phyloP scores from a whole-genome alignment of 129 eudicot genomes.

The Artemisia argyi region DNA sequence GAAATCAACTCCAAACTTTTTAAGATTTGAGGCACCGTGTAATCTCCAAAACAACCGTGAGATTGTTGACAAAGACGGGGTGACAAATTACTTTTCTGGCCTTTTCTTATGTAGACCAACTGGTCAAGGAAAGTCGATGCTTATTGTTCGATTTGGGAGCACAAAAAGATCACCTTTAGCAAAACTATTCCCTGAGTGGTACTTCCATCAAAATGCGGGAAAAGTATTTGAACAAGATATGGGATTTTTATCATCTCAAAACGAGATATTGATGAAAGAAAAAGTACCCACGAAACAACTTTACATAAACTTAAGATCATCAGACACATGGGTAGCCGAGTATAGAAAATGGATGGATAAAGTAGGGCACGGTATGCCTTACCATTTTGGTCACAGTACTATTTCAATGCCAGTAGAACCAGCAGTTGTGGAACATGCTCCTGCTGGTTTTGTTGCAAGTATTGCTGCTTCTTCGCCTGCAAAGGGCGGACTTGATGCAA shows the following conservation, averaged over 20 bases:
- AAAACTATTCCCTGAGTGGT: slow-evolving; percentile 75
- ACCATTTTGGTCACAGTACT: slow-evolving; percentile 78
- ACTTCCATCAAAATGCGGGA: slow-evolving; percentile 85
- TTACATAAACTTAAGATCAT: slow-evolving; percentile 74
- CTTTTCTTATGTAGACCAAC: slow-evolving; percentile 87
- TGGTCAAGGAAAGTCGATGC: slow-evolving; percentile 93
- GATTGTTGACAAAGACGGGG: slow-evolving; percentile 66
- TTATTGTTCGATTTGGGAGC: slow-evolving; percentile 82
- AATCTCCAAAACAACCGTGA: slow-evolving; percentile 80
- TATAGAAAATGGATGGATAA: slow-evolving; percentile 98
- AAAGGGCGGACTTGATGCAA: slow-evolving; percentile 75
- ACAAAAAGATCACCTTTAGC: slow-evolving; percentile 63
- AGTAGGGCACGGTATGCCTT: slow-evolving; percentile 99
- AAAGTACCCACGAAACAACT: slow-evolving; percentile 71
- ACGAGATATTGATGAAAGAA: slow-evolving; percentile 70
- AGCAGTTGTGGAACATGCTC: slow-evolving; percentile 96
- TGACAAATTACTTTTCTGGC: slow-evolving; percentile 64
- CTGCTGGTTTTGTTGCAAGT: slow-evolving; percentile 73
- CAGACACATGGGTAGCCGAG: slow-evolving; percentile 88
- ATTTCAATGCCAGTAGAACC: slow-evolving; percentile 65
- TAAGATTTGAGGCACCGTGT: slow-evolving; percentile 95
- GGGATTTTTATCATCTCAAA: slow-evolving; percentile 87
- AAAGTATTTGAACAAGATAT: slow-evolving; percentile 97
- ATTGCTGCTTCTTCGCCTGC: slow-evolving; percentile 89
- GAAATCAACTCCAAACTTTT: slow-evolving; percentile 46